A percentile compares a stretch with the other conserved stretches of the same genome.
These are phyloP conservation scores for Trichosporon ovoides DNA, from an alignment of 1,284 basidiomycete species.

Conservation along the genomic window DNA sequence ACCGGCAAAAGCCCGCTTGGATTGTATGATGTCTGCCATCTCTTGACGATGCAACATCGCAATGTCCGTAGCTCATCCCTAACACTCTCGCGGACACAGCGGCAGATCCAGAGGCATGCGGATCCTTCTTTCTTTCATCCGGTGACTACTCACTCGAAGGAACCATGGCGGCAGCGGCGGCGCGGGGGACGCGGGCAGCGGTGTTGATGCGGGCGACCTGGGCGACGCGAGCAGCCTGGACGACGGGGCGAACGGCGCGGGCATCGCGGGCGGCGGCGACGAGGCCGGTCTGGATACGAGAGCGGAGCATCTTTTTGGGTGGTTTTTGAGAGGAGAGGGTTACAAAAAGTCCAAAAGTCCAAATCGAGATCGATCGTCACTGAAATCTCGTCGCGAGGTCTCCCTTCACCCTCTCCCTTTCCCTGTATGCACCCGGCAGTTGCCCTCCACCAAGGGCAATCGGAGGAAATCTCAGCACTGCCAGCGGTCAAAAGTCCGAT, in stretches of 20 bases:
- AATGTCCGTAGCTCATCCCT: no score
- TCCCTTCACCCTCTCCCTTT: no score
- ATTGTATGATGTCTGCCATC: not conserved
- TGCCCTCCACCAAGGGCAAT: not conserved
- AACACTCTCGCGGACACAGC: no score
- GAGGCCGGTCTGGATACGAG: constrained; percentile 27
- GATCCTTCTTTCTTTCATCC: not conserved
- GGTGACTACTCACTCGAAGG: constrained; percentile 3
- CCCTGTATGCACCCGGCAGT: no score
- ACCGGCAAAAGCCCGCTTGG: not conserved
- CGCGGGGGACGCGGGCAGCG: not conserved
- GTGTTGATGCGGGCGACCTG: constrained; percentile 12
- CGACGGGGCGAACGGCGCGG: constrained; percentile 25
- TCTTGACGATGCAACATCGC: no score
- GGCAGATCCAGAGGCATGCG: not conserved
- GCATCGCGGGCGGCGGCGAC: constrained; percentile 29
- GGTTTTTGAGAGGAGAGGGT: not conserved
- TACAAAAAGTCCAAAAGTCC: not conserved
- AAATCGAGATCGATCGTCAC: not conserved
- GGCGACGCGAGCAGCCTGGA: not conserved
- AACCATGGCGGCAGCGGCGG: not conserved
- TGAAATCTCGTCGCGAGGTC: not conserved
- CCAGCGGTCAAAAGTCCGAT: not conserved
- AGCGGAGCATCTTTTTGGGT: constrained; percentile 31
- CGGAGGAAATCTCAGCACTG: constrained; percentile 1